These are phyloP conservation scores for Naganishia randhawae DNA, from an alignment of 768 basidiomycete species.

Conservation along the genomic window DNA sequence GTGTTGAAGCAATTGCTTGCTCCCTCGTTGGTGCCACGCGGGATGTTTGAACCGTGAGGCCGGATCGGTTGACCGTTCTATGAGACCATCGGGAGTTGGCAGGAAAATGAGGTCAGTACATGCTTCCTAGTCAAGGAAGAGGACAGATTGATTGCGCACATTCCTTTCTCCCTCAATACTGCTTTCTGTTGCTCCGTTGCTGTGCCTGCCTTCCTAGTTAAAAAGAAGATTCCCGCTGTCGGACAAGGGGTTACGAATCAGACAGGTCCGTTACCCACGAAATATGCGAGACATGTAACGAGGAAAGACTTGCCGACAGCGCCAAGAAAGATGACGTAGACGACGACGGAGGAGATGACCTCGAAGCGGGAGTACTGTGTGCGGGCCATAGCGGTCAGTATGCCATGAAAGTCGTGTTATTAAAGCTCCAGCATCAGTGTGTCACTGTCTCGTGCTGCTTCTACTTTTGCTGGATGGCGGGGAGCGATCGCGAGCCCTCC, in stretches of 20 bases:
- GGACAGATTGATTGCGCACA: background rate
- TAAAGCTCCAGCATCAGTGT: no score
- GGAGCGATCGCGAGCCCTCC: background rate
- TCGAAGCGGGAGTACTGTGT: conserved; percentile 8
- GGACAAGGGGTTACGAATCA: background rate
- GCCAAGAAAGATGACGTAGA: background rate
- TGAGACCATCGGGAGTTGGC: background rate
- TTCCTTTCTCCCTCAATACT: conserved; percentile 6
- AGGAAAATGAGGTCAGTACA: background rate
- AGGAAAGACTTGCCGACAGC: background rate
- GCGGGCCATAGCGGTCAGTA: background rate
- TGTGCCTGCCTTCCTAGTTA: background rate
- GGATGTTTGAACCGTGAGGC: conserved; percentile 1
- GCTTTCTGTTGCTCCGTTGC: conserved; percentile 5
- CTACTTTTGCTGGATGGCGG: no score
- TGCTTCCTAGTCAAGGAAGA: background rate
- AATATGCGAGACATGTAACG: no score
- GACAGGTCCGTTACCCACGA: background rate
- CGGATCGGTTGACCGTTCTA: conserved; percentile 3
- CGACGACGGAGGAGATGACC: conserved; percentile 7
- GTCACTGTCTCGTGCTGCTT: no score
- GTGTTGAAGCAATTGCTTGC: conserved; percentile 13
- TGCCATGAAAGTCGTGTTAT: no score
- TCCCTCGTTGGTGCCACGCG: conserved; percentile 6
- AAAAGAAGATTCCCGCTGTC: background rate